These are phyloP conservation scores for Paxillus ammoniavirescens DNA, from an alignment of 768 basidiomycete species.

Conservation along the genomic window DNA sequence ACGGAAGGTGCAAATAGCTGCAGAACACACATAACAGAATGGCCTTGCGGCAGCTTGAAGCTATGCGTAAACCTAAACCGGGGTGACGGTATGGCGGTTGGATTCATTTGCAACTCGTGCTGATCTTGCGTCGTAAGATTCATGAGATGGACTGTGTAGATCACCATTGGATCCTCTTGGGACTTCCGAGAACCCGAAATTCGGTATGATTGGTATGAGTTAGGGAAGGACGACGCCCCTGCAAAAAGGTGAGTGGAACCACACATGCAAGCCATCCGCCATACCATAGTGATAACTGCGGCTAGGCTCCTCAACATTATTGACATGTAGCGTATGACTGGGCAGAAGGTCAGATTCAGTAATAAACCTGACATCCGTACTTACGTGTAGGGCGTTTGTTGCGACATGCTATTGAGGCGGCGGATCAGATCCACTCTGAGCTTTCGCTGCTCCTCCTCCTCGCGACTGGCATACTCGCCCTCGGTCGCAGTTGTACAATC, in stretches of 20 bases:
- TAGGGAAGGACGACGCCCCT: not conserved
- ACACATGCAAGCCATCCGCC: not conserved
- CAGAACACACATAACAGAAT: conserved; percentile 17
- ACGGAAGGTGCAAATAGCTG: not conserved
- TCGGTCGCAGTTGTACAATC: not conserved
- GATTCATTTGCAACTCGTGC: conserved; percentile 26
- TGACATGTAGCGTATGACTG: conserved; percentile 7
- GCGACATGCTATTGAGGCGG: conserved; percentile 16
- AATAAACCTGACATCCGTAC: not conserved
- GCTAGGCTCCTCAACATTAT: not conserved
- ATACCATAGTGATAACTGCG: not conserved
- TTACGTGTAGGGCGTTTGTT: conserved; percentile 4
- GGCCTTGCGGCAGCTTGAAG: conserved; percentile 19
- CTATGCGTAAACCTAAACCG: conserved; percentile 12
- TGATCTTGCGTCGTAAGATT: conserved; percentile 27
- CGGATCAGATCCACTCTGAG: conserved; percentile 19
- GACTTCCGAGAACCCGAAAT: not conserved
- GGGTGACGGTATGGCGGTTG: conserved; percentile 20
- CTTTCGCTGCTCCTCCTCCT: conserved; percentile 5
- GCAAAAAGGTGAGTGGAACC: not conserved
- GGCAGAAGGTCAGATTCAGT: not conserved
- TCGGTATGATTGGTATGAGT: not conserved
- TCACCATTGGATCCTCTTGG: conserved; percentile 12
- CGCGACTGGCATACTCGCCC: not conserved
- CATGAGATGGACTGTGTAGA: conserved; percentile 26